Conservation (phyloP, 495 filamentous ascomycete species). For the Neurospora pannonica region DNA sequence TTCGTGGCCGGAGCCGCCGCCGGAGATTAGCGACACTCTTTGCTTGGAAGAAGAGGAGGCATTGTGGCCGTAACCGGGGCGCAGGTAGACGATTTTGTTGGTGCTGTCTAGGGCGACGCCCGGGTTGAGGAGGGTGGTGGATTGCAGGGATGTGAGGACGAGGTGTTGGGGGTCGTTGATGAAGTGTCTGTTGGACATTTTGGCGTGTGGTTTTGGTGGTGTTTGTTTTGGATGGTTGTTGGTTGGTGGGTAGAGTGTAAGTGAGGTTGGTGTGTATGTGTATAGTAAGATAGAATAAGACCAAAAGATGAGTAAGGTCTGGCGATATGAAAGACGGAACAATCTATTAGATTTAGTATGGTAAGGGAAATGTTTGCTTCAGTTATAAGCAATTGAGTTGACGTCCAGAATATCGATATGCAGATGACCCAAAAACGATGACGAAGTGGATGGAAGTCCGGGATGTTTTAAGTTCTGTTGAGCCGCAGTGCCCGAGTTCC, state of each 20-base stretch:
- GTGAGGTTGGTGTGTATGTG: background rate
- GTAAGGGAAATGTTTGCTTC: no score
- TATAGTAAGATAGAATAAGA: no score
- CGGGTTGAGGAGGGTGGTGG: slow-evolving; percentile 77
- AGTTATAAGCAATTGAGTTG: background rate
- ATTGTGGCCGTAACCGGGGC: slow-evolving; percentile 31
- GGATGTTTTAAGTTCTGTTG: background rate
- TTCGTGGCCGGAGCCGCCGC: slow-evolving; percentile 90
- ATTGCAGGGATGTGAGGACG: slow-evolving; percentile 67
- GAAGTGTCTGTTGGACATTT: slow-evolving; percentile 76
- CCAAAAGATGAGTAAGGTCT: no score
- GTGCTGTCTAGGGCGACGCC: slow-evolving; percentile 65
- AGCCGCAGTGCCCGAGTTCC: background rate
- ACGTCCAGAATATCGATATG: background rate
- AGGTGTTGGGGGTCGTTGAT: slow-evolving; percentile 76
- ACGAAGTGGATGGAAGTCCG: background rate
- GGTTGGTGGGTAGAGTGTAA: background rate
- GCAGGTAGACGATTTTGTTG: slow-evolving; percentile 82
- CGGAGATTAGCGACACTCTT: slow-evolving; percentile 76
- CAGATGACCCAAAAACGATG: background rate
- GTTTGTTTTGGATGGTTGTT: background rate
- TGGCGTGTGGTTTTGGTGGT: background rate
- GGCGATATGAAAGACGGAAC: no score
- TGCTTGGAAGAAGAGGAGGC: slow-evolving; percentile 2
- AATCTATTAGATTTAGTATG: no score